Conservation (phyloP, 306 rosid genomes). For the Trichosanthes cucumerina region DNA sequence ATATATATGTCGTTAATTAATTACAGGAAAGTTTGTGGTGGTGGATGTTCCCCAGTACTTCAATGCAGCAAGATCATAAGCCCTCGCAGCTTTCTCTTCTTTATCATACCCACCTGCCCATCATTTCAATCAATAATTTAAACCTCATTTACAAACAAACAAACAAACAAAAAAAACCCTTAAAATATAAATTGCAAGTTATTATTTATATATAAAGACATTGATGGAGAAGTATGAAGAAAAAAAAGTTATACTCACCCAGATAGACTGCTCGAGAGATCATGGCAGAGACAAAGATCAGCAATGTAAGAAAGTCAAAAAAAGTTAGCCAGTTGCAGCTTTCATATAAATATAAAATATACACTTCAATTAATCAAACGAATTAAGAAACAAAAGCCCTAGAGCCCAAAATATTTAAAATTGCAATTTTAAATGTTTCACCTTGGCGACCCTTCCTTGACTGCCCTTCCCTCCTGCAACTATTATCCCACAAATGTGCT, state of each 20-base stretch:
- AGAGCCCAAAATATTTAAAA: not conserved
- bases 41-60: conserved; percentile 99
- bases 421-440: conserved; percentile 15
- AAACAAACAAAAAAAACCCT: not conserved
- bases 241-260: conserved; percentile 27
- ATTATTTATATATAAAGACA: not conserved
- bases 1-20: too few relatives aligned
- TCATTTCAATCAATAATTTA: not conserved
- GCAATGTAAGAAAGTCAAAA: conserved; percentile 9
- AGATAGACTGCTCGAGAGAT: conserved; percentile 45
- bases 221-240: not conserved
- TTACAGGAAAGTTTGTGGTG: conserved; percentile 86
- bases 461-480: conserved; percentile 99
- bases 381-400: conserved; percentile 6
- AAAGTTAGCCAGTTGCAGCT: conserved; percentile 8
- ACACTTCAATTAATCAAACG: not conserved
- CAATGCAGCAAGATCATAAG: conserved; percentile 93
- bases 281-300: conserved; percentile 13
- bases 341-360: not conserved
- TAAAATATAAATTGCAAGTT: not conserved
- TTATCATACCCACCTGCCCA: conserved; percentile 87
- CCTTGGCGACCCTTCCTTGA: conserved; percentile 99
- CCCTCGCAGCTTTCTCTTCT: conserved; percentile 99
- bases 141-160: not conserved
- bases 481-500: conserved; percentile 98